Percentiles rank a stretch among this genome's conserved stretches.
phyloP scores from a whole-genome alignment of 2,329 filamentous ascomycete species.

The Aspergillus hortae region DNA sequence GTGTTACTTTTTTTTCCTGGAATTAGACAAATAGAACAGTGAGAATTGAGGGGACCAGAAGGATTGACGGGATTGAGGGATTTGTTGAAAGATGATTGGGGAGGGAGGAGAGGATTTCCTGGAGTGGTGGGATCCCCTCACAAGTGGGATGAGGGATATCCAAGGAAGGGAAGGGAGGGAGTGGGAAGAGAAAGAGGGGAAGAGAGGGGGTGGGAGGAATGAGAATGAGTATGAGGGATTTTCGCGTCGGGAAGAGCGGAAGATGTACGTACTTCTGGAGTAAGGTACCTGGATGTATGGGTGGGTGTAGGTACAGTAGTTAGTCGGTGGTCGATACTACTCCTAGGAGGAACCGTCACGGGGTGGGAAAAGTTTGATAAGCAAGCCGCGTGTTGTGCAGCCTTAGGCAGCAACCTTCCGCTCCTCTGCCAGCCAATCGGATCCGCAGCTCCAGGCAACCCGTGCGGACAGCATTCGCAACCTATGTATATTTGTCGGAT shows the following conservation, averaged over 20 bases:
- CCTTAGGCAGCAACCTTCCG: neutral
- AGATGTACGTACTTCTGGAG: too few relatives aligned
- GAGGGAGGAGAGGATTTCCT: constrained; percentile 3
- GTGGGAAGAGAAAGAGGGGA: neutral
- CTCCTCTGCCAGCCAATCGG: neutral
- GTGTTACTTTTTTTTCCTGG: neutral
- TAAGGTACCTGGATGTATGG: too few relatives aligned
- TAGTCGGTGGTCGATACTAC: too few relatives aligned
- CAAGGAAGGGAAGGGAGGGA: neutral
- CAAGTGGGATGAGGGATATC: neutral
- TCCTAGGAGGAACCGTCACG: constrained; percentile 3
- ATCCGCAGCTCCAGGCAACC: too few relatives aligned
- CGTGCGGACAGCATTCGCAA: too few relatives aligned
- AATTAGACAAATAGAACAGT: neutral
- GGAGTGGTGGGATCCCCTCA: neutral
- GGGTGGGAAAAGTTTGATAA: neutral
- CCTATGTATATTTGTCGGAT: too few relatives aligned
- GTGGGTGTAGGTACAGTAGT: too few relatives aligned
- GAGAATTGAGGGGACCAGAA: constrained; percentile 2
- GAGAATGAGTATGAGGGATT: constrained; percentile 22
- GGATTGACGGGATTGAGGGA: neutral
- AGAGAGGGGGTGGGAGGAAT: constrained; percentile 1
- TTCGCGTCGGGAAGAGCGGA: constrained; percentile 9
- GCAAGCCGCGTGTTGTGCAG: neutral
- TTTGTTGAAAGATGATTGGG: constrained; percentile 3